Base-by-base conservation (phyloP, 129 eudicot genomes). In the Pittosporum tobira region DNA sequence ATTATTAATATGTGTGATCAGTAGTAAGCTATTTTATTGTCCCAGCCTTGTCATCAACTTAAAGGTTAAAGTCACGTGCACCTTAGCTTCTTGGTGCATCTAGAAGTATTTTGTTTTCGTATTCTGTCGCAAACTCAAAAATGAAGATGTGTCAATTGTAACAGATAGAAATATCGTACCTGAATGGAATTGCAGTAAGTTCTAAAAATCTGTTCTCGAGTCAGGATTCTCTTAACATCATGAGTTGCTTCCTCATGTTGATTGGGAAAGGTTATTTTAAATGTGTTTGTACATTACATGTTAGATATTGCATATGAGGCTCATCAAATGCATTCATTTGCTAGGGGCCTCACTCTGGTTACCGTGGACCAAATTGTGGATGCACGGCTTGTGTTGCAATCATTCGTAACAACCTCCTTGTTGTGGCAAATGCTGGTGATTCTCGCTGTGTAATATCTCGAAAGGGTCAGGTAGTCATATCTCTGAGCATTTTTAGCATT, bases 371-470 rank as follows among this genome's bases (percentile, higher is more conserved):
- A 10, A 67, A 61, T 63, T 66, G 83, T 72, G 95, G 97, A 66
- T 65, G 94, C 83, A 88, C 97, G n/a, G 94, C 97, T 67, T 88
- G 97, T 57, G 95, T 85, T 56, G 95, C 88, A 65, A 44, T 84
- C 31, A 73, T 84, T 44, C 83, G 81, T 58, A 65, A 79, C 29
- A 79, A 79, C 66, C 81, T 51, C 61, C 65, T 88, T 36, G 30
- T 88, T 57, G 93, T 88, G 61, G 97, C 97, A 60, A 88, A 88
- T 81, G 88, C 97, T 66, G 97, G 97, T 70, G 97, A 88, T 73
- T 88, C 97, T 64, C 94, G 95, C 36, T 84, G 96, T 66, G 95
- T 88, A 49, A 55, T 88, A 62, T 84, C 95, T 30, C 89, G 87
- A 20, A 82, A 76, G 57, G 97, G 97, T 36, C 80, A 82, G 91